Base-by-base conservation (phyloP, 2,329 filamentous ascomycete species). In the Rutstroemia sp. region DNA sequence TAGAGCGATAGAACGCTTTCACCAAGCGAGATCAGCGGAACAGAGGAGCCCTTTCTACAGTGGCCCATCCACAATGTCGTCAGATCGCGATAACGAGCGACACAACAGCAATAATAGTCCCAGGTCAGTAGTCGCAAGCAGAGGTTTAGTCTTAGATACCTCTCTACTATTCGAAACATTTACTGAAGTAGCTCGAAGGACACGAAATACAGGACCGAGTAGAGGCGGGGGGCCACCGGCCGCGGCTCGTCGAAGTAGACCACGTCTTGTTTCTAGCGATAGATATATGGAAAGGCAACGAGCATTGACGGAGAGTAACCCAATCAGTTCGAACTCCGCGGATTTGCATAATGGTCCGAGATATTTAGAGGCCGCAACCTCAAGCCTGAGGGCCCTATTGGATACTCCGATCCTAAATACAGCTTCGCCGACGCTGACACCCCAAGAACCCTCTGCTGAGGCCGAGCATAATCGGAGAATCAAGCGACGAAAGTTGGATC, bases 401-500 rank as follows among this genome's bases (percentile, higher is more conserved):
- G 63, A 67, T 45, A 61, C 63, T 23, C 61, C 67, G 8, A 57
- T 65, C 61, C 65, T 12, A 58, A 59, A 34, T 34, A 65, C 14
- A 61, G 63, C 14, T 59, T 59, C 37, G 18, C 65, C 34, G 58
- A 59, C n/a, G 16, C 50, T 61, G 2, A 60, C 62, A 12, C 54
- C 64, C 7, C 44, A 54, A 37, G 63, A 65, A 34, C 59, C 66
- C 57, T 58, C 61, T 7, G 56, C 53, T 6, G 65, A 73, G 25
- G 65, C 70, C 49, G 77, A 81, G 38, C 74, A 77, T 49, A 75
- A 69, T 62, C 79, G 82, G 55, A 76, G 80, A 57, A 73, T 73
- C 49, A 91, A 91, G 70, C 81, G 87, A 47, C 80, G 87, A 60
- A 90, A 88, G 69, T 71, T 90, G 39, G 86, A 89, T 64, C 77